A percentile compares a stretch with the other conserved stretches of the same genome.
phyloP scores from a whole-genome alignment of 495 filamentous ascomycete species.

The Chaetomium cochliodes region DNA sequence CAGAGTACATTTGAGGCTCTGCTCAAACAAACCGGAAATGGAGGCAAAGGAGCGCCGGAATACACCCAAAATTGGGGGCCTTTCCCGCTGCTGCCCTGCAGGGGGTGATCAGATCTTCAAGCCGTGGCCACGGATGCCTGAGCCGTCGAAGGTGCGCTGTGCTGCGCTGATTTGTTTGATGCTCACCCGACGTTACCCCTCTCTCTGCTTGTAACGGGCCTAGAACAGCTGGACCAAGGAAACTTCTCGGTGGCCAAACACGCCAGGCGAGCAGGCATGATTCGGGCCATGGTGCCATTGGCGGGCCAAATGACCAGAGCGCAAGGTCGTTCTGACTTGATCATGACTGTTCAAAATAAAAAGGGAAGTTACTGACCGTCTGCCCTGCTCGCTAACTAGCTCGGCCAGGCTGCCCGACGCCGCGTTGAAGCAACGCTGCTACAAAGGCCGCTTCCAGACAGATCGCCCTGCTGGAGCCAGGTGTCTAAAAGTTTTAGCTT shows the following conservation, averaged over 20 bases:
- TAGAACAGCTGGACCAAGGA: slow-evolving; percentile 19
- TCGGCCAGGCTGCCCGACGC: background rate
- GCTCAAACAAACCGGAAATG: background rate
- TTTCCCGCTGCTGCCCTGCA: slow-evolving; percentile 1
- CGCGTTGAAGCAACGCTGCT: background rate
- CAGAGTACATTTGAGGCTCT: background rate
- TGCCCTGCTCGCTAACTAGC: background rate
- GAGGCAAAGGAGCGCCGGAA: background rate
- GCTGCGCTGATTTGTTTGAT: slow-evolving; percentile 30
- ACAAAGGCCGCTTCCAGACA: background rate
- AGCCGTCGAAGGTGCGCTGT: slow-evolving; percentile 16
- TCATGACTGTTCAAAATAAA: background rate
- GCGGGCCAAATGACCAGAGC: slow-evolving; percentile 7
- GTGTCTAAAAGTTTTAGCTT: slow-evolving; percentile 21
- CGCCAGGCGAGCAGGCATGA: background rate
- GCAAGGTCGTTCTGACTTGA: background rate
- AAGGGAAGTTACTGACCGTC: background rate
- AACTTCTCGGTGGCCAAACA: background rate
- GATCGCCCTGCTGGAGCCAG: slow-evolving; percentile 19
- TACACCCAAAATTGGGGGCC: background rate
- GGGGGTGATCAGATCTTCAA: background rate
- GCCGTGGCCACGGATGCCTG: background rate
- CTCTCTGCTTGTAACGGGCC: slow-evolving; percentile 16
- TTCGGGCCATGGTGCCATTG: slow-evolving; percentile 15
- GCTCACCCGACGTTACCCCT: slow-evolving; percentile 28